Evolutionary conservation across 1,284 basidiomycete species (phyloP).

Genomic region (Cryptococcus sp.): DNA sequence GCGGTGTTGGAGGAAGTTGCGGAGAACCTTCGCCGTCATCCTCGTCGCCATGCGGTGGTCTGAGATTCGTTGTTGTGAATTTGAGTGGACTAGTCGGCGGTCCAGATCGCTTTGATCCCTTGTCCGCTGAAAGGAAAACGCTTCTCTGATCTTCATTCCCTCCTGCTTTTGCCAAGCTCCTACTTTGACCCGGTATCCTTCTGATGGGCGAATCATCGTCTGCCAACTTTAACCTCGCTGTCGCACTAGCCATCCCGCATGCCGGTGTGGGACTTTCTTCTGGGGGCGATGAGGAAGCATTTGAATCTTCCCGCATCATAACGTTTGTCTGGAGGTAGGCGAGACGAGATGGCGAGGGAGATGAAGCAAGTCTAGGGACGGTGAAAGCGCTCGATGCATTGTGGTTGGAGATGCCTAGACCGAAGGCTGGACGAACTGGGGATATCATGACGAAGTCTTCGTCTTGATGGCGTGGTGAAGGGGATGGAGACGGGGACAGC

Average conservation of each 20-base stretch:
- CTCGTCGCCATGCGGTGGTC: conserved; percentile 17
- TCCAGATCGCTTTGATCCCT: conserved; percentile 4
- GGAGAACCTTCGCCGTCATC: conserved; percentile 26
- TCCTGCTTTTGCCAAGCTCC: conserved; percentile 28
- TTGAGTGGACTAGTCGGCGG: conserved; percentile 34
- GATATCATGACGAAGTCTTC: conserved; percentile 53
- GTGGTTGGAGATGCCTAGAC: conserved; percentile 11
- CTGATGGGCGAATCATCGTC: conserved; percentile 48
- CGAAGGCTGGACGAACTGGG: conserved; percentile 28
- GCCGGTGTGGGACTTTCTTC: conserved; percentile 47
- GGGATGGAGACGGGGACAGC: conserved; percentile 47
- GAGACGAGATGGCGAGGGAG: conserved; percentile 14
- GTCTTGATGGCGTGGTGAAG: conserved; percentile 35
- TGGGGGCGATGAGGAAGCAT: conserved; percentile 30
- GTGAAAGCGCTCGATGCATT: conserved; percentile 3
- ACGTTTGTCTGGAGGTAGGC: conserved; percentile 11
- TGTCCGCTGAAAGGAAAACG: conserved; percentile 17
- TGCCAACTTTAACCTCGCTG: conserved; percentile 40
- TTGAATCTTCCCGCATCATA: conserved; percentile 13
- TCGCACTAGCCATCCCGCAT: conserved; percentile 44
- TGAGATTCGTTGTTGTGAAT: conserved; percentile 20
- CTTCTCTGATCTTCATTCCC: conserved; percentile 15
- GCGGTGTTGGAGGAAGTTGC: conserved; percentile 24
- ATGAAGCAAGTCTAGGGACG: conserved; percentile 6
- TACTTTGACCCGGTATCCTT: conserved; percentile 45